Percentiles rank a stretch among this genome's conserved stretches.
Evolutionary conservation across 345 rosid genomes (phyloP).

Genomic region (Salix purpurea): DNA sequence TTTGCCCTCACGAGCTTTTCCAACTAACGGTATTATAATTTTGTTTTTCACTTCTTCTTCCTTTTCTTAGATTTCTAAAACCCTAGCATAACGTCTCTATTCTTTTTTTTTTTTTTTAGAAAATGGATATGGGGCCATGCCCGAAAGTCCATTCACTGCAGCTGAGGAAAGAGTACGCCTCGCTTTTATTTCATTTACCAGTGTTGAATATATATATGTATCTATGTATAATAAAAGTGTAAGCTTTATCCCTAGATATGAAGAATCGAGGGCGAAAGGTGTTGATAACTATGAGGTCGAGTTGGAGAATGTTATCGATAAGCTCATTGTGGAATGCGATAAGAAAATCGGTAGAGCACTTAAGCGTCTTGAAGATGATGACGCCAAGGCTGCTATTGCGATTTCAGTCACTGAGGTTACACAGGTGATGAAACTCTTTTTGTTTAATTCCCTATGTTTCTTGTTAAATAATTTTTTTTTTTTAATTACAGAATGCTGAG

Average conservation of each 20-base stretch:
- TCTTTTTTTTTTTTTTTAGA: conserved; percentile 31
- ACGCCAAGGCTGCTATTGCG: conserved; percentile 99
- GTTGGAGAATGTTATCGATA: conserved; percentile 91
- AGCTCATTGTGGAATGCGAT: conserved; percentile 95
- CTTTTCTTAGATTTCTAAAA: not conserved
- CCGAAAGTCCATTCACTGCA: conserved; percentile 96
- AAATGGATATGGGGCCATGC: conserved; percentile 99
- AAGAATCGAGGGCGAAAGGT: conserved; percentile 84
- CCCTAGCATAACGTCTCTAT: not conserved
- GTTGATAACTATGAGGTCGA: conserved; percentile 82
- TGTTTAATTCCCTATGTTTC: not conserved
- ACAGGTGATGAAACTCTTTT: conserved; percentile 42
- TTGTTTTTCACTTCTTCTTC: not conserved
- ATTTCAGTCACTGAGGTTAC: conserved; percentile 97
- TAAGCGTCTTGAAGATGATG: conserved; percentile 98
- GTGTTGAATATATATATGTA: not conserved
- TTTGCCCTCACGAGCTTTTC: conserved; percentile 98
- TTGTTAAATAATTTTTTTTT: not conserved
- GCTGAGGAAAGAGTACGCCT: conserved; percentile 96
- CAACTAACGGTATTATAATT: conserved; percentile 66
- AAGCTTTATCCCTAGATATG: conserved; percentile 46
- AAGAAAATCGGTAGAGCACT: conserved; percentile 94
- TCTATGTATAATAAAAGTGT: not conserved
- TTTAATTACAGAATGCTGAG: conserved; percentile 64
- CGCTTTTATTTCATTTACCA: not conserved